A percentile compares a stretch with the other conserved stretches of the same genome.
These are phyloP conservation scores for Actinomortierella ambigua DNA, from an alignment of 371 early-diverging fungal species.

Conservation along the genomic window DNA sequence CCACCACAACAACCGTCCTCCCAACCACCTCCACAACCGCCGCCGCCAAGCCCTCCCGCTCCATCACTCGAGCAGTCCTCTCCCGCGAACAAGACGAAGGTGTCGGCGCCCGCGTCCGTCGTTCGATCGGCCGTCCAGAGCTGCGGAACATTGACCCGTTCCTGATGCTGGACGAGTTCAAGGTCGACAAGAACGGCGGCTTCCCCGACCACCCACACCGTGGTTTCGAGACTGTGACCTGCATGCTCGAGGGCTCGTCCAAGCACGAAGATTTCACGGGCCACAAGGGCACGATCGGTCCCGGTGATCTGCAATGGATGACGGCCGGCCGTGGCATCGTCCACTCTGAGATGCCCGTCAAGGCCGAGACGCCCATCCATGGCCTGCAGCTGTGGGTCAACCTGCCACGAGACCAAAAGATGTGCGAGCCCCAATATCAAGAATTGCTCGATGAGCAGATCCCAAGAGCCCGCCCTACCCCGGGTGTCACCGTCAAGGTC, in stretches of 20 bases:
- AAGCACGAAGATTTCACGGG: constrained; percentile 87
- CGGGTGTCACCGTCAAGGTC: constrained; percentile 68
- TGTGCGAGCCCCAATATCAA: constrained; percentile 73
- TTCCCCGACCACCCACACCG: constrained; percentile 76
- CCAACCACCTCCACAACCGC: too few relatives aligned
- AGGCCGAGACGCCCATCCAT: constrained; percentile 53
- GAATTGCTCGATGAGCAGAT: constrained; percentile 60
- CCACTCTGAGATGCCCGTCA: constrained; percentile 69
- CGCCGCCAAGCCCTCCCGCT: constrained; percentile 7
- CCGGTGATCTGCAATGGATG: constrained; percentile 73
- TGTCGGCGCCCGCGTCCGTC: constrained; percentile 58
- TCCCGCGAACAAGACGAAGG: constrained; percentile 33
- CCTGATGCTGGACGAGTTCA: constrained; percentile 86
- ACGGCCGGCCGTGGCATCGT: constrained; percentile 70
- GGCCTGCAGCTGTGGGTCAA: constrained; percentile 79
- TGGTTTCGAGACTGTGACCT: constrained; percentile 85
- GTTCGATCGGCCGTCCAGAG: constrained; percentile 71
- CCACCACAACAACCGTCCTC: too few relatives aligned
- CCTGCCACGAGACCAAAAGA: constrained; percentile 66
- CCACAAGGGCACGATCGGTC: constrained; percentile 71
- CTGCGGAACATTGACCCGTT: constrained; percentile 83
- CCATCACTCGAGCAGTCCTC: constrained; percentile 12
- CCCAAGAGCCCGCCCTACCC: constrained; percentile 51
- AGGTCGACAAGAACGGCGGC: constrained; percentile 59
- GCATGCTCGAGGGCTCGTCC: constrained; percentile 75